A percentile compares a stretch with the other conserved stretches of the same genome.
These are phyloP conservation scores for Phytopythium ostracodes DNA, from an alignment of 352 stramenopile species.

Conservation along the genomic window DNA sequence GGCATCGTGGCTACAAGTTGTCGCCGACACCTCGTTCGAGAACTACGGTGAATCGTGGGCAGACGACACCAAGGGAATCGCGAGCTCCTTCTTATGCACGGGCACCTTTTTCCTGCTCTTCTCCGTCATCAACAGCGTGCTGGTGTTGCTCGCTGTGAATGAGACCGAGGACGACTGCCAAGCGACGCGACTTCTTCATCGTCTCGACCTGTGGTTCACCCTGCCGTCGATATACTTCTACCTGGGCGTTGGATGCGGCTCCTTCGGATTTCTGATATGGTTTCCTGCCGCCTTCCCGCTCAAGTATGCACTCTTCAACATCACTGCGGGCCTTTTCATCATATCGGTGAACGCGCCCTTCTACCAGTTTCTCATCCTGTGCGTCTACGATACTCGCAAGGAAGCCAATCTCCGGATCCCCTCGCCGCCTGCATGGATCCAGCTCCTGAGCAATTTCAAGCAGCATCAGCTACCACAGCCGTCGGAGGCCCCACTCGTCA, in stretches of 20 bases:
- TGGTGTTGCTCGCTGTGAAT: conserved; percentile 15
- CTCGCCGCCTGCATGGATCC: conserved; percentile 12
- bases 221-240: conserved; percentile 29
- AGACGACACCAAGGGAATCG: conserved; percentile 10
- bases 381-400: conserved; percentile 18
- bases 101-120: conserved; percentile 24
- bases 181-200: conserved; percentile 11
- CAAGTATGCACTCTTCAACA: no score
- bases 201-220: conserved; percentile 20
- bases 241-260: conserved; percentile 12
- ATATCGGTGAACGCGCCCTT: conserved; percentile 20
- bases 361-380: conserved; percentile 31
- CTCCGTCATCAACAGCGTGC: conserved; percentile 23
- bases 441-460: background rate
- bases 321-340: conserved; percentile 15
- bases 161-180: conserved; percentile 21
- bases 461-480: background rate
- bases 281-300: conserved; percentile 22
- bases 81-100: conserved; percentile 13
- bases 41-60: conserved; percentile 15
- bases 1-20: conserved; percentile 15
- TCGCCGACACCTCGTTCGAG: conserved; percentile 17
- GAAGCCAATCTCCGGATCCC: conserved; percentile 18
- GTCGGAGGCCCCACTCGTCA: background rate
- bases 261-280: conserved; percentile 25